phyloP scores from a whole-genome alignment of 192 early-diverging fungal genomes.

The Pecoramyces ruminantium region DNA sequence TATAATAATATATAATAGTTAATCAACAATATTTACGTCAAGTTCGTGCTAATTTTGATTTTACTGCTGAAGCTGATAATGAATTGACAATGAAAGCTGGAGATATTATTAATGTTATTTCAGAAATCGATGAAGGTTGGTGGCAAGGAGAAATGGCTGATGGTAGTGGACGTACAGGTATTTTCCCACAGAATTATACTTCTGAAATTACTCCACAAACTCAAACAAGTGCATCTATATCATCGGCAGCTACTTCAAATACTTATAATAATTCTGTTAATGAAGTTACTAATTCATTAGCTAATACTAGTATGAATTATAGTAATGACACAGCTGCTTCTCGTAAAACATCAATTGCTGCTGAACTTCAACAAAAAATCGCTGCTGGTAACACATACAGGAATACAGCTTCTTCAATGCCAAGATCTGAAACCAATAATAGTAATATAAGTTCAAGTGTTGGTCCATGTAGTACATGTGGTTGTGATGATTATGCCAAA shows the following conservation, averaged over 20 bases:
- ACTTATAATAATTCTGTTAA: background rate
- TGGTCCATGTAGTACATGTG: conserved; percentile 39
- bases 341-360: conserved; percentile 16
- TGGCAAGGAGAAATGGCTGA: conserved; percentile 75
- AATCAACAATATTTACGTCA: background rate
- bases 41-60: background rate
- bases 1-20: too few species aligned
- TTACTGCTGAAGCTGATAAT: background rate
- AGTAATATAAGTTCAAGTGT: conserved; percentile 1
- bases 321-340: background rate
- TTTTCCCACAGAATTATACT: conserved; percentile 89
- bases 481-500: conserved; percentile 52
- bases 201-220: conserved; percentile 27
- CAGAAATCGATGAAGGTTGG: conserved; percentile 87
- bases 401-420: background rate
- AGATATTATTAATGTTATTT: conserved; percentile 70
- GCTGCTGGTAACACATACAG: background rate
- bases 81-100: conserved; percentile 47
- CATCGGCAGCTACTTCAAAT: conserved; percentile 5
- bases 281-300: conserved; percentile 6
- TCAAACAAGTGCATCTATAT: conserved; percentile 9
- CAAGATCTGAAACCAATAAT: background rate
- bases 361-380: conserved; percentile 10
- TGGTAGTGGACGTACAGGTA: conserved; percentile 45
- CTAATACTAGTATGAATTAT: conserved; percentile 6